These are phyloP conservation scores for Poa annua DNA, from an alignment of 176 grass and related monocot species.

Conservation along the genomic window DNA sequence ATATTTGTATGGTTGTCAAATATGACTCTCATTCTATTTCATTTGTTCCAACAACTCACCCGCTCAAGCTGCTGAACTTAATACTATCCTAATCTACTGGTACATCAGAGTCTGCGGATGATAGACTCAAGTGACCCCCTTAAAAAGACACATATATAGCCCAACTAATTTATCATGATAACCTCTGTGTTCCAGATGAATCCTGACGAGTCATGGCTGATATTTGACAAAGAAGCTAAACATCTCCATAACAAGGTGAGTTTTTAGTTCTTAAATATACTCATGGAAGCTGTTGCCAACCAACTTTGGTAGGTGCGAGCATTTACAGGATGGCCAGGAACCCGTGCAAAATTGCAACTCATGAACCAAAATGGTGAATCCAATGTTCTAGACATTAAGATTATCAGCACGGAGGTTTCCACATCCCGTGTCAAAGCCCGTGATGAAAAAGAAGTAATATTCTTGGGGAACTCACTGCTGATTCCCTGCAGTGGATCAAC, in stretches of 20 bases:
- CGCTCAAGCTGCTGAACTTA: slow-evolving; percentile 7
- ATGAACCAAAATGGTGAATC: slow-evolving; percentile 50
- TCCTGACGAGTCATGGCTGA: slow-evolving; percentile 80
- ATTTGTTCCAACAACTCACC: neutral
- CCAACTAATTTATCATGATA: neutral
- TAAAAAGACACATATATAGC: neutral
- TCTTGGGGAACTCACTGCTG: slow-evolving; percentile 67
- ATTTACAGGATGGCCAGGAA: slow-evolving; percentile 97
- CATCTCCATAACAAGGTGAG: slow-evolving; percentile 90
- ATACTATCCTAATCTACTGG: neutral
- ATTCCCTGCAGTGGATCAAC: slow-evolving; percentile 73
- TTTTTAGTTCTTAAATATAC: slow-evolving; percentile 33
- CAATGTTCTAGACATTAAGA: slow-evolving; percentile 67
- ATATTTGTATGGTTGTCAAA: slow-evolving; percentile 3
- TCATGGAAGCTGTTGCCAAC: slow-evolving; percentile 50
- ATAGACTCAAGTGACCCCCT: neutral
- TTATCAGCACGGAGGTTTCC: slow-evolving; percentile 71
- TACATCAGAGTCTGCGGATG: neutral
- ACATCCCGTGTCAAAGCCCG: slow-evolving; percentile 34
- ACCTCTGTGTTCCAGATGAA: slow-evolving; percentile 61
- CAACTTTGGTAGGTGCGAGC: slow-evolving; percentile 81
- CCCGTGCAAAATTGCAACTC: slow-evolving; percentile 67
- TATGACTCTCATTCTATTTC: neutral
- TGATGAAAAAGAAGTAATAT: slow-evolving; percentile 65
- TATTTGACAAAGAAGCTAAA: slow-evolving; percentile 81